These are phyloP conservation scores for Aspergillus sp. DNA, from an alignment of 2,329 filamentous ascomycete genomes.

Conservation along the genomic window DNA sequence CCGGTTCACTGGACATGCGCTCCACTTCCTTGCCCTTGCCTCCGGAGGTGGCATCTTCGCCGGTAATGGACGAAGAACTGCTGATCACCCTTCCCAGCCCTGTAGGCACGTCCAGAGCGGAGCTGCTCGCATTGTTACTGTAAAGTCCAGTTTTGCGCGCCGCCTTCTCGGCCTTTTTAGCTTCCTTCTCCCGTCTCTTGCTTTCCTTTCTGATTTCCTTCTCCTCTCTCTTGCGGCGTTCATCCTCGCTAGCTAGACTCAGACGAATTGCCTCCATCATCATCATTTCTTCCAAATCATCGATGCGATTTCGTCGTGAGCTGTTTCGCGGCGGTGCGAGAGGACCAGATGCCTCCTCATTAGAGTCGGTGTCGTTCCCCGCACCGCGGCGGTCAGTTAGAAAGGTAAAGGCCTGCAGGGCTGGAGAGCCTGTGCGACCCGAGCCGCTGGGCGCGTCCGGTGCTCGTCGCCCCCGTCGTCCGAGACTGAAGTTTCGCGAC, in stretches of 20 bases:
- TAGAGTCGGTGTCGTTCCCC: conserved; percentile 36
- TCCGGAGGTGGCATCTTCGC: conserved; percentile 36
- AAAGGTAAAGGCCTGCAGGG: conserved; percentile 48
- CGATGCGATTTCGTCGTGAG: conserved; percentile 65
- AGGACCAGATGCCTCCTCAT: conserved; percentile 34
- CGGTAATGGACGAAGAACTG: conserved; percentile 37
- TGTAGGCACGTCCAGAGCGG: conserved; percentile 54
- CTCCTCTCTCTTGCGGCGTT: conserved; percentile 80
- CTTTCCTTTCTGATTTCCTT: conserved; percentile 78
- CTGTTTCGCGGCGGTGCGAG: conserved; percentile 48
- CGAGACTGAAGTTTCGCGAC: conserved; percentile 54
- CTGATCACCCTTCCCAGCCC: conserved; percentile 37
- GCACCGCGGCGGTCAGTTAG: conserved; percentile 43
- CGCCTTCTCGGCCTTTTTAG: conserved; percentile 69
- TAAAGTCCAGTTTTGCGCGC: conserved; percentile 63
- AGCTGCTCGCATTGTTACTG: conserved; percentile 59
- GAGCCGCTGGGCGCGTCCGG: conserved; percentile 33
- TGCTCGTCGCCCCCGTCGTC: conserved; percentile 52
- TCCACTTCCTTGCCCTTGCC: conserved; percentile 72
- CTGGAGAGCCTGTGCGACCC: conserved; percentile 38
- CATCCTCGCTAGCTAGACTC: conserved; percentile 89
- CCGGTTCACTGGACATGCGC: conserved; percentile 37
- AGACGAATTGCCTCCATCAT: conserved; percentile 93
- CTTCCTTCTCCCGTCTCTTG: conserved; percentile 81
- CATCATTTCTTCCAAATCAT: conserved; percentile 97